These are phyloP conservation scores for Fusarium acutatum DNA, from an alignment of 2,329 filamentous ascomycete genomes.

Conservation along the genomic window DNA sequence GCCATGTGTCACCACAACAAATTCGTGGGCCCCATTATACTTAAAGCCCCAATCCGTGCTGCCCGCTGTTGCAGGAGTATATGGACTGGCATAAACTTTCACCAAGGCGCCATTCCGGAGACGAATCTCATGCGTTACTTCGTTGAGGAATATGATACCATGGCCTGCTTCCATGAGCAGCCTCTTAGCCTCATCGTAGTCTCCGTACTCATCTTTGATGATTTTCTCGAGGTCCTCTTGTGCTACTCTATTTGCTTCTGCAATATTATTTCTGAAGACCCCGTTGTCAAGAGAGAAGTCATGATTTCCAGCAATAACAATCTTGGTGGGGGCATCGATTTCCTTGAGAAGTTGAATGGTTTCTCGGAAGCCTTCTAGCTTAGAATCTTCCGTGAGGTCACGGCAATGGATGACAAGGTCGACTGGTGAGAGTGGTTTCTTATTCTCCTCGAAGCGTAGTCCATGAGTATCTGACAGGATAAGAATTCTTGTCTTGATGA, in stretches of 20 bases:
- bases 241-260: slow-evolving; percentile 15
- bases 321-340: slow-evolving; percentile 55
- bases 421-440: neutral
- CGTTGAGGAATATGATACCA: slow-evolving; percentile 52
- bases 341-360: slow-evolving; percentile 50
- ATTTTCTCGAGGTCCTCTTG: neutral
- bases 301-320: slow-evolving; percentile 62
- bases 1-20: slow-evolving; percentile 46
- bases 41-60: slow-evolving; percentile 54
- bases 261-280: slow-evolving; percentile 45
- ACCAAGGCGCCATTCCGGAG: slow-evolving; percentile 53
- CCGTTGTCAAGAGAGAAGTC: slow-evolving; percentile 54
- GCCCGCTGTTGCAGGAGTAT: slow-evolving; percentile 50
- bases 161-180: slow-evolving; percentile 38
- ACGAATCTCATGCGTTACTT: slow-evolving; percentile 52
- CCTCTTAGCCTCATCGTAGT: slow-evolving; percentile 45
- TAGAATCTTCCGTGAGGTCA: slow-evolving; percentile 57
- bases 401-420: slow-evolving; percentile 61
- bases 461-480: slow-evolving; percentile 35
- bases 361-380: slow-evolving; percentile 49
- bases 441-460: neutral
- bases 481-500: slow-evolving; percentile 18
- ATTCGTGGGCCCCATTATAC: slow-evolving; percentile 46
- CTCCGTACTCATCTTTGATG: slow-evolving; percentile 47
- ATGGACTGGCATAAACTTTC: slow-evolving; percentile 56